Base-by-base conservation (phyloP, 179 eudicot genomes). In the Sideroxylon spinosum region DNA sequence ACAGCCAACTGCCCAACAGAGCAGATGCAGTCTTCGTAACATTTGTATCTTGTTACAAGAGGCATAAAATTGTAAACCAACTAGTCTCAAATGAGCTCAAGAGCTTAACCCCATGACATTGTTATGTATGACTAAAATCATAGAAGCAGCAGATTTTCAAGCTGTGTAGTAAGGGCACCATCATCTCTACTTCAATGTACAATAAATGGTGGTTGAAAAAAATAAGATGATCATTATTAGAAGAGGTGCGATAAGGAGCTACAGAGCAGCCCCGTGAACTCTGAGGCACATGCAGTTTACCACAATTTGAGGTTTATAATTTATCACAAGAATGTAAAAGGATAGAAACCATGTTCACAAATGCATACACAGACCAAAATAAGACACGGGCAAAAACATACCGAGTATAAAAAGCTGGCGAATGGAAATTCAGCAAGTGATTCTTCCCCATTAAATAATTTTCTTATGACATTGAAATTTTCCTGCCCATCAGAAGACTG, bases 401-500 rank as follows among this genome's bases (percentile, higher is more conserved):
- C 98, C 81, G 92, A 76, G 72, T 93, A 86, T 81, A 95, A 74
- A 82, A 95, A 83, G 91, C 98, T 89, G 56, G 95, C 91, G 75
- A 77, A 89, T 19, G 98, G 98, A 82, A 95, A 95, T 82, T 90
- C 94, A 75, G 98, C 98, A 28, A 95, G 89, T 71, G 98, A 95
- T 83, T 91, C 92, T 73, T 90, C 95, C 79, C 92, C 98, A 78
- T 85, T 79, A 63, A 91, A 82, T 78, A 95, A 87, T 86, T 83
- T 81, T n/a, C 78, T 74, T 13, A 88, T 48, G 53, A 81, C 68
- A 69, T 84, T 80, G 68, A 69, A 73, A 79, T 76, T 73, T 69
- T 53, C 85, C 61, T 76, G 68, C 81, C 85, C 73, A 8, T 72
- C 88, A 78, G 86, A 77, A 78, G 83, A 74, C 63, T 73, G 79